phyloP scores from a whole-genome alignment of 768 basidiomycete species.

The Tylopilus vinaceipallidus region DNA sequence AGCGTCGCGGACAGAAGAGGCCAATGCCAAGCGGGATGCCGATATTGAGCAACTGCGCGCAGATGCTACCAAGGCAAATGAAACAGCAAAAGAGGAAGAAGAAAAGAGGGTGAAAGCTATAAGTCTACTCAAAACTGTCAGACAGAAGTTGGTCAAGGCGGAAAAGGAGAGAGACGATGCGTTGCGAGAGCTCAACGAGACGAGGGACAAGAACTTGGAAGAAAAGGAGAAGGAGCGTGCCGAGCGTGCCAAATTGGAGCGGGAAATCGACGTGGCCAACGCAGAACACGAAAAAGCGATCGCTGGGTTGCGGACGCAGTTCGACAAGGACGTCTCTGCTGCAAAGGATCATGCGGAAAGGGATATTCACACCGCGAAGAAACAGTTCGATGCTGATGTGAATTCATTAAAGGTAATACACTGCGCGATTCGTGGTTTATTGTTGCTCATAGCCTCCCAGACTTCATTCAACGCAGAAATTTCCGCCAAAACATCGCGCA shows the following conservation, averaged over 20 bases:
- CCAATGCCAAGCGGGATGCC: constrained; percentile 45
- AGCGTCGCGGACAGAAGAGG: constrained; percentile 47
- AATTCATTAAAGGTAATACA: constrained; percentile 64
- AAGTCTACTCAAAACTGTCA: constrained; percentile 88
- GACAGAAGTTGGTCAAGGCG: constrained; percentile 94
- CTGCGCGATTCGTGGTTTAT: constrained; percentile 4
- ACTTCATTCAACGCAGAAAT: constrained; percentile 68
- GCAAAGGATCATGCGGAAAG: constrained; percentile 71
- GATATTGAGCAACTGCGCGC: constrained; percentile 59
- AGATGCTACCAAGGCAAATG: constrained; percentile 62
- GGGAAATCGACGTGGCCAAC: constrained; percentile 61
- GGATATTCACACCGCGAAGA: constrained; percentile 61
- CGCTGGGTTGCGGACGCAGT: constrained; percentile 58
- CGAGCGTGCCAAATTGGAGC: constrained; percentile 53
- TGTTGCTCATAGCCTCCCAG: constrained; percentile 38
- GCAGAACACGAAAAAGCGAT: constrained; percentile 63
- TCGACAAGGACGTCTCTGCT: constrained; percentile 65
- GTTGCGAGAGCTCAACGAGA: constrained; percentile 49
- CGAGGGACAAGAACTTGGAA: constrained; percentile 53
- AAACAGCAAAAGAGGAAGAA: constrained; percentile 85
- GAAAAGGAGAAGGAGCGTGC: constrained; percentile 43
- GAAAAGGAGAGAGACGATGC: constrained; percentile 92
- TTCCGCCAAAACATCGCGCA: constrained; percentile 54
- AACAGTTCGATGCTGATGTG: constrained; percentile 76
- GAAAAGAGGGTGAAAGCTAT: constrained; percentile 96